Evolutionary conservation across 169 alveolate genomes (phyloP).

Genomic region (Theileria parva): DNA sequence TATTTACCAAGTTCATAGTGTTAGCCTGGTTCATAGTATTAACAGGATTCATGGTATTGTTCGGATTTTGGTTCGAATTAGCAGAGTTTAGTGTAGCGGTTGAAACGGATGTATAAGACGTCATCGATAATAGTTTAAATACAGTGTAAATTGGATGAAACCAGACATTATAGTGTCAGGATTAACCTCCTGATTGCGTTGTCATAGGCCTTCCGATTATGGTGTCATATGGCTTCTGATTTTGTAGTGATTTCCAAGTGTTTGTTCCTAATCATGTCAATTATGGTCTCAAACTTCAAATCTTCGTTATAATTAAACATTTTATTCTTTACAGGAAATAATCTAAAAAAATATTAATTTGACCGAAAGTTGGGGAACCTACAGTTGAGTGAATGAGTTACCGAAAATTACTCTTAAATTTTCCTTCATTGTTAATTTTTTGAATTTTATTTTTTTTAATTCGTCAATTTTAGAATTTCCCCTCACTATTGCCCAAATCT

Average conservation of each 20-base stretch:
- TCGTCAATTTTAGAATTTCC: slow-evolving; percentile 40
- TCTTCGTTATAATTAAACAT: slow-evolving; percentile 12
- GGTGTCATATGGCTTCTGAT: neutral
- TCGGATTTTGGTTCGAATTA: neutral
- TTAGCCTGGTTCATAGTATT: too few species aligned
- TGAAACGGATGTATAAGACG: neutral
- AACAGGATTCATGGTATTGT: neutral
- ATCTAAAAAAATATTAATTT: slow-evolving; percentile 2
- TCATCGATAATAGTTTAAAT: neutral
- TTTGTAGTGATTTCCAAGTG: neutral
- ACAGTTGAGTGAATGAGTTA: slow-evolving; percentile 18
- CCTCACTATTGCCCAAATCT: slow-evolving; percentile 13
- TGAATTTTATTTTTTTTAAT: slow-evolving; percentile 14
- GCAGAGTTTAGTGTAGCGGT: neutral
- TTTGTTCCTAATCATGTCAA: neutral
- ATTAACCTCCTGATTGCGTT: too few species aligned
- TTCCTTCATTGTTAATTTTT: slow-evolving; percentile 18
- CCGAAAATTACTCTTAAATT: slow-evolving; percentile 32
- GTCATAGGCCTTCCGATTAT: neutral
- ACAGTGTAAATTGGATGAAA: neutral
- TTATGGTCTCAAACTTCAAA: neutral
- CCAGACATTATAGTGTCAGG: neutral
- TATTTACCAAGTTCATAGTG: too few species aligned
- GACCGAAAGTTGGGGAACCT: neutral
- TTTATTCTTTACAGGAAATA: slow-evolving; percentile 25